These are phyloP conservation scores for Colletotrichum musae DNA, from an alignment of 2,329 filamentous ascomycete genomes.

Conservation along the genomic window DNA sequence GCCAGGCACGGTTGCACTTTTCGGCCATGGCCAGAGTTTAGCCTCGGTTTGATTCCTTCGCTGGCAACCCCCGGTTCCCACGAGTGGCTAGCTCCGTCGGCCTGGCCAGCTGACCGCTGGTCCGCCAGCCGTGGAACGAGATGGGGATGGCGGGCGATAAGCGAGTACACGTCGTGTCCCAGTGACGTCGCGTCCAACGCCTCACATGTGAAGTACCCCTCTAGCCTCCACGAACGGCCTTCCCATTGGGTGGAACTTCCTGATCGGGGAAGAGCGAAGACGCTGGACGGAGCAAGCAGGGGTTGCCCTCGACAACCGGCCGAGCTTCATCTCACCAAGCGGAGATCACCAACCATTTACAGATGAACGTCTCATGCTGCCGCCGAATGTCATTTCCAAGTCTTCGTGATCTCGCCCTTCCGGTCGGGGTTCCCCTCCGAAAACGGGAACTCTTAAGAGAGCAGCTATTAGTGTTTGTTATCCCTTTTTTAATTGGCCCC, in stretches of 20 bases:
- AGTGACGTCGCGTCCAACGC: constrained; percentile 23
- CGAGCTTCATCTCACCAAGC: constrained; percentile 39
- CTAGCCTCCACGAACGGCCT: constrained; percentile 34
- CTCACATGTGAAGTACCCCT: constrained; percentile 34
- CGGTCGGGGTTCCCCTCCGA: constrained; percentile 12
- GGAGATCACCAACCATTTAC: constrained; percentile 39
- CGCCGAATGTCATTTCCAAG: constrained; percentile 35
- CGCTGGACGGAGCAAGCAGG: constrained; percentile 35
- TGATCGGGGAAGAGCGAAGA: constrained; percentile 30
- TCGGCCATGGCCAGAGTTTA: constrained; percentile 40
- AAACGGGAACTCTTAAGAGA: neutral
- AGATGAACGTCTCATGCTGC: constrained; percentile 38
- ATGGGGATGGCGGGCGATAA: constrained; percentile 16
- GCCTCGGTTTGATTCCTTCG: constrained; percentile 39
- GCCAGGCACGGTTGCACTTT: constrained; percentile 39
- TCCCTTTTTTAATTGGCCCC: constrained; percentile 12
- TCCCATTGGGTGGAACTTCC: constrained; percentile 29
- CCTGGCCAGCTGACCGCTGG: constrained; percentile 12
- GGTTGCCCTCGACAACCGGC: constrained; percentile 41
- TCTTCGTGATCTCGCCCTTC: constrained; percentile 25
- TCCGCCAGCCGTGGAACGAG: constrained; percentile 10
- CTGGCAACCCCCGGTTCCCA: neutral
- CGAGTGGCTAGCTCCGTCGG: constrained; percentile 5
- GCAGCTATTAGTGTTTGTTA: neutral
- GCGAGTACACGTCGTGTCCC: constrained; percentile 26